phyloP scores from a whole-genome alignment of 2,329 filamentous ascomycete genomes.

The Pseudogymnoascus sp. region DNA sequence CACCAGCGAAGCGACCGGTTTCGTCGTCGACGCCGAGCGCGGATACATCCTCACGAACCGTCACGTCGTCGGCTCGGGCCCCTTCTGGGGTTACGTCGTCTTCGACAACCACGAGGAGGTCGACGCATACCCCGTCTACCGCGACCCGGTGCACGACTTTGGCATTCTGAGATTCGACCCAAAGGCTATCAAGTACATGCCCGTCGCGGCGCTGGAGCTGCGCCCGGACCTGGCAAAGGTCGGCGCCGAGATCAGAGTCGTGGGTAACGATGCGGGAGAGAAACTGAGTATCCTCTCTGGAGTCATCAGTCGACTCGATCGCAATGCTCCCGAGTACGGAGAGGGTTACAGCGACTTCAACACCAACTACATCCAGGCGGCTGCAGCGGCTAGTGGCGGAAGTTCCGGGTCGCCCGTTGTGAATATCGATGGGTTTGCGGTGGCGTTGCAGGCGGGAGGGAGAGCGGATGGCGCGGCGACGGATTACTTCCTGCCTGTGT shows the following conservation, averaged over 20 bases:
- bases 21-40: slow-evolving; percentile 89
- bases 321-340: slow-evolving; percentile 95
- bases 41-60: slow-evolving; percentile 82
- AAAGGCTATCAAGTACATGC: slow-evolving; percentile 95
- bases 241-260: slow-evolving; percentile 89
- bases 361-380: slow-evolving; percentile 93
- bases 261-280: slow-evolving; percentile 96
- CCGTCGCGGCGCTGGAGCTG: slow-evolving; percentile 69
- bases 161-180: slow-evolving; percentile 95
- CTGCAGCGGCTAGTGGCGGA: slow-evolving; percentile 90
- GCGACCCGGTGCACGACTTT: slow-evolving; percentile 97
- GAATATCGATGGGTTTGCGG: slow-evolving; percentile 84
- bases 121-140: slow-evolving; percentile 92
- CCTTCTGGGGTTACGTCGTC: slow-evolving; percentile 96
- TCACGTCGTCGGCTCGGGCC: slow-evolving; percentile 90
- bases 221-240: slow-evolving; percentile 84
- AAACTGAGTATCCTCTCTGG: slow-evolving; percentile 97
- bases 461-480: slow-evolving; percentile 91
- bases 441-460: slow-evolving; percentile 90
- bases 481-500: slow-evolving; percentile 92
- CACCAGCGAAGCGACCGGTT: slow-evolving; percentile 92
- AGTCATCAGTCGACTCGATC: slow-evolving; percentile 90
- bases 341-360: slow-evolving; percentile 99
- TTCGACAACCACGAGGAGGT: slow-evolving; percentile 98
- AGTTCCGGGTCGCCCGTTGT: slow-evolving; percentile 98